Base-by-base conservation (phyloP, 805 yeast genomes). In the Wickerhamomyces queroliae region DNA sequence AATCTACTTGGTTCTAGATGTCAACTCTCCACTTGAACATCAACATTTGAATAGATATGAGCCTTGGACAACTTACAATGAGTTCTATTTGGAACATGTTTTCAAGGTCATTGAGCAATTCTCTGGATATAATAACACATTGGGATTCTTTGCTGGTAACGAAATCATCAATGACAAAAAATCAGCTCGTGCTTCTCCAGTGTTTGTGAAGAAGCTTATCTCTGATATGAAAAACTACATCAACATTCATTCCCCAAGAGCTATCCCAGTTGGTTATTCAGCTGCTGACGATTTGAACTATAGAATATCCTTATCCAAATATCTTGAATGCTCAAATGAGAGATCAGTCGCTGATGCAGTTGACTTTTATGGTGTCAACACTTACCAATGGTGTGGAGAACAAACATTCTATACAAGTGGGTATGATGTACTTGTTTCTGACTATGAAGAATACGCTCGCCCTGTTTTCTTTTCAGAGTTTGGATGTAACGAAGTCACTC, bases 371-470 rank as follows among this genome's bases (percentile, higher is more conserved):
- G 99, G 97, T 20, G 78, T 91, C 53, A 91, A 93, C 66, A 87
- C 95, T 36, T 93, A 93, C 62, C 86, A 89, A 46, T 91, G 98
- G 98, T 93, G 98, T 69, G 98, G 98, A 3, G 74, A 78, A 35
- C 96, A 88, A 59, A 83, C 93, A 0, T 80, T 88, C 57, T 66
- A 77, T 43, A 69, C 86, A 2, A 83, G 95, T 50, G 97, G 96
- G 0, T 83, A 80, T 50, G 69, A 74, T 44, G 53, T 64, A n/a
- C 72, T 91, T 24, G 84, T 85, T 8, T 69, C 69, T 24, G 95
- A 86, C 44, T 90, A 88, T 56, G 56, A 63, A 18, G 73, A 74
- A 26, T 87, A 74, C 56, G 59, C 83, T 2, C 75, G 79, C 40
- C 98, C 98, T 1, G 74, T 91, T 0, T 84, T 91, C 58, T 75